phyloP scores from a whole-genome alignment of 225 moss, liverwort and hornwort genomes.

The Bryum argenteum region DNA sequence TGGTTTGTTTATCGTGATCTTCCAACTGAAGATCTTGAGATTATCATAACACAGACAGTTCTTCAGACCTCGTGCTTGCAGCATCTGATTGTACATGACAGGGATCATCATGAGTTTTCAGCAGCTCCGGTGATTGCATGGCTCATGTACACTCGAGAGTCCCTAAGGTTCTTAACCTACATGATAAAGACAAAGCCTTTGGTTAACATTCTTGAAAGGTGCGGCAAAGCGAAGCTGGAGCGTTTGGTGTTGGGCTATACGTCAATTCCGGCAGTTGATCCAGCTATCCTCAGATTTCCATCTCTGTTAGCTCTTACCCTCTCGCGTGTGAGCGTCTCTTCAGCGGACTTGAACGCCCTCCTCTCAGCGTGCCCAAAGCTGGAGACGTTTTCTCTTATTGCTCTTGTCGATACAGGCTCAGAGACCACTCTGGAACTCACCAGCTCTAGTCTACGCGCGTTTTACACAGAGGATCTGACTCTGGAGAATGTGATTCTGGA shows the following conservation, averaged over 20 bases:
- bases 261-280: conserved; percentile 55
- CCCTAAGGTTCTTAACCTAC: conserved; percentile 68
- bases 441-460: conserved; percentile 57
- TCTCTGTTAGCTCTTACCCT: conserved; percentile 65
- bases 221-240: conserved; percentile 69
- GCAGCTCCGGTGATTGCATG: conserved; percentile 78
- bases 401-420: conserved; percentile 28
- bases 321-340: conserved; percentile 59
- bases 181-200: conserved; percentile 66
- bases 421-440: conserved; percentile 49
- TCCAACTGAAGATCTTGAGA: conserved; percentile 61
- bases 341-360: conserved; percentile 62
- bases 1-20: conserved; percentile 58
- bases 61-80: conserved; percentile 71
- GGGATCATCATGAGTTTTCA: conserved; percentile 48
- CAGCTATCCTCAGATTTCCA: conserved; percentile 54
- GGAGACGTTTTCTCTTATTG: conserved; percentile 57
- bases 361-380: conserved; percentile 76
- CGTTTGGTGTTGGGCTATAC: conserved; percentile 61
- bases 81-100: conserved; percentile 62
- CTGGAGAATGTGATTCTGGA: conserved; percentile 56
- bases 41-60: conserved; percentile 72
- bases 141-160: conserved; percentile 80
- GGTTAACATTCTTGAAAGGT: conserved; percentile 67
- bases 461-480: conserved; percentile 48